Conservation (phyloP, 805 yeast species). For the Metschnikowia kofuensis region DNA sequence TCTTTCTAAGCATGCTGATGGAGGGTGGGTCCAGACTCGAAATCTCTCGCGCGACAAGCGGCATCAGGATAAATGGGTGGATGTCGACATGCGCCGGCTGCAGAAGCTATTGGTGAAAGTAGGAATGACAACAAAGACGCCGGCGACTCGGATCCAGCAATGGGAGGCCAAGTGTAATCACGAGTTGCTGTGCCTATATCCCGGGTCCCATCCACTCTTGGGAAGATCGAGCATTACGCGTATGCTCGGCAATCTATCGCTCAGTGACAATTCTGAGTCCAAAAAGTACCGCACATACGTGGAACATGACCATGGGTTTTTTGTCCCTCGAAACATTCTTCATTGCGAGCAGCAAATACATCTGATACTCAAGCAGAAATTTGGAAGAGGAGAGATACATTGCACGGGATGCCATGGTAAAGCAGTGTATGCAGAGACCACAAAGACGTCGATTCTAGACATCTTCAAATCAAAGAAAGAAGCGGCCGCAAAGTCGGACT, state of each 20-base stretch:
- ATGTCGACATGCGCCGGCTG: slow-evolving; percentile 36
- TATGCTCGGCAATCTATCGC: slow-evolving; percentile 8
- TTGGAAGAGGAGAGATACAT: slow-evolving; percentile 47
- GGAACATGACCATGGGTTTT: slow-evolving; percentile 33
- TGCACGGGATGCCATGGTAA: slow-evolving; percentile 44
- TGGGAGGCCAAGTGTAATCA: slow-evolving; percentile 55
- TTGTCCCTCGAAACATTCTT: slow-evolving; percentile 26
- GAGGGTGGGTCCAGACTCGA: slow-evolving; percentile 38
- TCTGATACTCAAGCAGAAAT: slow-evolving; percentile 29
- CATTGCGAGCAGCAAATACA: slow-evolving; percentile 45
- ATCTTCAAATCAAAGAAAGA: slow-evolving; percentile 9
- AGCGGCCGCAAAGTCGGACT: slow-evolving; percentile 9
- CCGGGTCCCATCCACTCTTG: slow-evolving; percentile 18
- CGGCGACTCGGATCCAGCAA: slow-evolving; percentile 41
- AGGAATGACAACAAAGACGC: slow-evolving; percentile 52
- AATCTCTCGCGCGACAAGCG: slow-evolving; percentile 21
- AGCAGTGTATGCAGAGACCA: neutral
- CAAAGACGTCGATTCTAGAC: slow-evolving; percentile 3
- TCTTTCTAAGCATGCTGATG: slow-evolving; percentile 23
- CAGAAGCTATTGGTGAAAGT: slow-evolving; percentile 46
- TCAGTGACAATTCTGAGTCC: neutral
- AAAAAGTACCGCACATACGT: slow-evolving; percentile 17
- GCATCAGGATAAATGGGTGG: slow-evolving; percentile 26
- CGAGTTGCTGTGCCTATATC: slow-evolving; percentile 38
- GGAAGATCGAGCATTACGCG: slow-evolving; percentile 7